Evolutionary conservation across 495 filamentous ascomycete species (phyloP), one percentile per base, ranked within the genome.

Genomic region (Trypethelium eluteriae): DNA sequence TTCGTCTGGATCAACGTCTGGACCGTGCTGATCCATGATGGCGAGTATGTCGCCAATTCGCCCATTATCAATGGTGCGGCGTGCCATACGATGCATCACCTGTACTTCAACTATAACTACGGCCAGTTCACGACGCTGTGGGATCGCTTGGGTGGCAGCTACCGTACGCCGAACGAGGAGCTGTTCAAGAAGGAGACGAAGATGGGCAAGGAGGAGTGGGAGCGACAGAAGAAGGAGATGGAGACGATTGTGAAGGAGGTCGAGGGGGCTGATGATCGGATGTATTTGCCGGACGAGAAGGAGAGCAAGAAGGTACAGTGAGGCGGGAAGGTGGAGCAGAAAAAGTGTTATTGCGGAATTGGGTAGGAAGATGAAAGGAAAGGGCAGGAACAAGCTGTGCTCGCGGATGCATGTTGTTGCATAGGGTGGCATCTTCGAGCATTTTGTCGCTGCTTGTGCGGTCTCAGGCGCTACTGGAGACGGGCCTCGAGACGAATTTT

Each of bases 31-130:
- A 98, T 98, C 74, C 93, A 98, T 76, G 94, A 98, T 70, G 93
- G 93, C 69, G 94, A 98, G 82, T 98, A 96, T 72, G 84, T 93
- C 38, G 87, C 92, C 73, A 89, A 96, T 76, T 88, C 86, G 74
- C 88, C 90, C 6, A 77, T 97, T 68, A 87, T 97, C 72, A 98
- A 98, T 76, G 93, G 93, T 49, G 93, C 93, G 32, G 93, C 93
- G 41, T 98, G 93, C 80, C 93, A 98, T 78, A 93, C 91, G 12
- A 90, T 92, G 89, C 92, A 98, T 76, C 93, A 98, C 75, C 79
- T 96, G n/a, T 95, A 95, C 77, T 98, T 98, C 85, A 96, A 95
- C 80, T 96, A 92, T 84, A 98, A 96, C 80, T 98, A 96, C 70
- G 93, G 94, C 66, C 93, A 98, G 75, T 98, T 92, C 80, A 96